Conservation (phyloP, 1,284 basidiomycete species). For the Leccinum subrobustum region DNA sequence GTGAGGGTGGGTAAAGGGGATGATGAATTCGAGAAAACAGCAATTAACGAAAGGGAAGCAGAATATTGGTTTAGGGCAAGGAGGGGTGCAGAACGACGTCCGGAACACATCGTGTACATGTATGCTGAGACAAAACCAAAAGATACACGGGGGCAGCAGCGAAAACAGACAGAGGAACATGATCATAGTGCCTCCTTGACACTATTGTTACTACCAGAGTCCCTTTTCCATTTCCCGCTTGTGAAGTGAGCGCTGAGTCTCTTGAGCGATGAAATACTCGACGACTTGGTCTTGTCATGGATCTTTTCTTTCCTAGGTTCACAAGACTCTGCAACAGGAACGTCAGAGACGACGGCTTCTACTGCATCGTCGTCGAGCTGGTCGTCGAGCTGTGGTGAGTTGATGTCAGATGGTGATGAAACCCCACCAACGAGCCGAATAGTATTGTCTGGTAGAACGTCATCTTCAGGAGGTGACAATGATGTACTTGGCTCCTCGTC, state of each 20-base stretch:
- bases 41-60: slow-evolving; percentile 10
- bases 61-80: slow-evolving; percentile 4
- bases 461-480: slow-evolving; percentile 6
- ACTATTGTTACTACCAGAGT: slow-evolving; percentile 43
- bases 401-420: slow-evolving; percentile 36
- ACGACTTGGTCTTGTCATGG: slow-evolving; percentile 52
- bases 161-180: slow-evolving; percentile 13
- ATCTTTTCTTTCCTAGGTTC: slow-evolving; percentile 27
- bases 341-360: slow-evolving; percentile 27
- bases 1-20: slow-evolving; percentile 4
- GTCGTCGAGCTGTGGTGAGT: slow-evolving; percentile 22
- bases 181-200: slow-evolving; percentile 32
- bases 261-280: slow-evolving; percentile 55
- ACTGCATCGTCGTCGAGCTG: slow-evolving; percentile 27
- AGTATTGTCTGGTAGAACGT: slow-evolving; percentile 35
- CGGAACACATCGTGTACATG: slow-evolving; percentile 22
- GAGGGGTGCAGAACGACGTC: slow-evolving; percentile 10
- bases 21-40: slow-evolving; percentile 2
- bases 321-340: slow-evolving; percentile 18
- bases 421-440: slow-evolving; percentile 60
- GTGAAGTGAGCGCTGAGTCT: slow-evolving; percentile 42
- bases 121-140: slow-evolving; percentile 22
- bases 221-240: slow-evolving; percentile 50
- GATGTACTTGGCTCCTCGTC: slow-evolving; percentile 9
- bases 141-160: slow-evolving; percentile 4